Percentiles rank a stretch among this genome's conserved stretches.
Conservation (phyloP, 352 stramenopile genomes). For the Globisporangium sylvaticum region DNA sequence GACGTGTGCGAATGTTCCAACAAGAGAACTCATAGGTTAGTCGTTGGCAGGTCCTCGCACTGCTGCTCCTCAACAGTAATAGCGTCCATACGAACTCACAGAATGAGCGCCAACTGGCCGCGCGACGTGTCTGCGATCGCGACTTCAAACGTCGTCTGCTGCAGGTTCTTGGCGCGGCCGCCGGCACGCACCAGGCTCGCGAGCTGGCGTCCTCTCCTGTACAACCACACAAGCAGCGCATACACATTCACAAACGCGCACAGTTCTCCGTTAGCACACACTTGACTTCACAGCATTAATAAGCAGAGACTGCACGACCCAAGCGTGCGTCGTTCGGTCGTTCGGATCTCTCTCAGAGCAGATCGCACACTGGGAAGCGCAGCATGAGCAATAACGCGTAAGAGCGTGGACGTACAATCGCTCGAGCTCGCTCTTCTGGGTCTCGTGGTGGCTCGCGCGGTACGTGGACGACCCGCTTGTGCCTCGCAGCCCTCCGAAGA, state of each 20-base stretch:
- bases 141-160: conserved; percentile 84
- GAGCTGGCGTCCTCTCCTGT: conserved; percentile 66
- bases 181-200: conserved; percentile 79
- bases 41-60: not conserved
- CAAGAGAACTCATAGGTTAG: not conserved
- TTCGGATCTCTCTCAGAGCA: not conserved
- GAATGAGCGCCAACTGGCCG: conserved; percentile 36
- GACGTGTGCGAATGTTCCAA: not conserved
- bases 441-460: conserved; percentile 51
- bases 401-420: conserved; percentile 47
- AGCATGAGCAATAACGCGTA: not conserved
- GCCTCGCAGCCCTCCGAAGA: conserved; percentile 66
- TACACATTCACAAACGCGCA: not conserved
- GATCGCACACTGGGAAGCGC: not conserved
- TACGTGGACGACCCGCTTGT: conserved; percentile 33
- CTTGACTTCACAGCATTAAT: too few species aligned
- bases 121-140: conserved; percentile 53
- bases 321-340: not conserved
- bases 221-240: not conserved
- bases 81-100: conserved; percentile 29
- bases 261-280: not conserved
- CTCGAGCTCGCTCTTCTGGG: conserved; percentile 78
- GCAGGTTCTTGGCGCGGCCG: conserved; percentile 78
- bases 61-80: not conserved
- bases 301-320: not conserved